Evolutionary conservation across 2,329 filamentous ascomycete species (phyloP).

Genomic region (Aspergillus flavus): DNA sequence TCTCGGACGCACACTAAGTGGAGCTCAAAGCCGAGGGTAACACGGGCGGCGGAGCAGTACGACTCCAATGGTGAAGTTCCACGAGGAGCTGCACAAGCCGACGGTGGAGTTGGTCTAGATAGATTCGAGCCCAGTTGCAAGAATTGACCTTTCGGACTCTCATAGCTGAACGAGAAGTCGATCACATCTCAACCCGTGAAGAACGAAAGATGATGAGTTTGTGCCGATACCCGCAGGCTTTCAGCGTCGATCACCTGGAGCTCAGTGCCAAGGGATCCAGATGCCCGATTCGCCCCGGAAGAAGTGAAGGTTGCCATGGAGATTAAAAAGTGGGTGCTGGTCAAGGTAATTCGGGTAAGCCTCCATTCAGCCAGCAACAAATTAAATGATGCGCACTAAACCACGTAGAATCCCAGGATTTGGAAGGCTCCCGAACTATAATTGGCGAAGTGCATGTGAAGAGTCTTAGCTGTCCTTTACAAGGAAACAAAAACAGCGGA

Average conservation of each 20-base stretch:
- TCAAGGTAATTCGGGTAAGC: conserved; percentile 8
- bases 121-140: background rate
- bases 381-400: background rate
- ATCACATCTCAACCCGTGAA: background rate
- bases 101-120: background rate
- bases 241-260: conserved; percentile 19
- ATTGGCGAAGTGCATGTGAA: conserved; percentile 9
- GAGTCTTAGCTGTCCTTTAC: conserved; percentile 1
- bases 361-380: background rate
- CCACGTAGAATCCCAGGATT: background rate
- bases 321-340: conserved; percentile 18
- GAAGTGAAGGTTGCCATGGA: conserved; percentile 23
- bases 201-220: background rate
- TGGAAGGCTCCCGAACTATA: background rate
- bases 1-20: background rate
- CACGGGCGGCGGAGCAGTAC: conserved; percentile 1
- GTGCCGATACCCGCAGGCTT: conserved; percentile 7
- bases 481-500: background rate
- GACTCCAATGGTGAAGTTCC: conserved; percentile 19
- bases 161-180: background rate
- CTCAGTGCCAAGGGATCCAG: conserved; percentile 20
- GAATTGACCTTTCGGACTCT: background rate
- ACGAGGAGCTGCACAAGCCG: conserved; percentile 11
- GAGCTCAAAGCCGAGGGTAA: conserved; percentile 3
- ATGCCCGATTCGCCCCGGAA: conserved; percentile 21